These are phyloP conservation scores for Opeltia flavorubescens DNA, from an alignment of 495 filamentous ascomycete species.

Conservation along the genomic window DNA sequence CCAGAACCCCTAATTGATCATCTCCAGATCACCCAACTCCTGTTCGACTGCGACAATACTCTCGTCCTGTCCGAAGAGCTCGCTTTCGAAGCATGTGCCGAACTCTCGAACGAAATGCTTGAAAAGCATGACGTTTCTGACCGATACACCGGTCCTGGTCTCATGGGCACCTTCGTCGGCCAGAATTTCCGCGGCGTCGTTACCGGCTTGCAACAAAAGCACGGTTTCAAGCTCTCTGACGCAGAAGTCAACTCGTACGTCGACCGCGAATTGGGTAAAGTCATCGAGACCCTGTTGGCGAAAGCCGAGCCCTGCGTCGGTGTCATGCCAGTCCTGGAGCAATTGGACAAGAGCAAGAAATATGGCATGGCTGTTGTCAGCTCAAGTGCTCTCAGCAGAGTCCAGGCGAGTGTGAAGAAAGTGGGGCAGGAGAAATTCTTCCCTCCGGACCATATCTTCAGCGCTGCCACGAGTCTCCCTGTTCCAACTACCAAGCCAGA, in stretches of 20 bases:
- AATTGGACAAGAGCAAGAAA: conserved; percentile 43
- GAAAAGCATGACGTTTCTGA: conserved; percentile 45
- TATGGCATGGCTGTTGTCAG: conserved; percentile 76
- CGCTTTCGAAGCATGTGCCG: conserved; percentile 89
- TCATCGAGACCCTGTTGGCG: conserved; percentile 62
- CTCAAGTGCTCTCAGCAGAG: conserved; percentile 63
- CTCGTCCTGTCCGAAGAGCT: conserved; percentile 84
- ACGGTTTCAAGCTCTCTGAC: conserved; percentile 49
- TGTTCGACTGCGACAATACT: conserved; percentile 97
- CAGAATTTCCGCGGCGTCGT: conserved; percentile 96
- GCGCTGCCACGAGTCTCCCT: conserved; percentile 63
- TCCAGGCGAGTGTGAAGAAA: conserved; percentile 68
- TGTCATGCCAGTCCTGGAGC: conserved; percentile 51
- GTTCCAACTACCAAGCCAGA: conserved; percentile 83
- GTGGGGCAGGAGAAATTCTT: conserved; percentile 72
- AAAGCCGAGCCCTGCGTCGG: conserved; percentile 66
- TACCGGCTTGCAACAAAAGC: conserved; percentile 58
- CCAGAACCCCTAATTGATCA: background rate
- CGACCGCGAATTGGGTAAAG: conserved; percentile 62
- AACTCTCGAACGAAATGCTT: conserved; percentile 84
- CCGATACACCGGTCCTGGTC: conserved; percentile 65
- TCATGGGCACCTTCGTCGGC: conserved; percentile 83
- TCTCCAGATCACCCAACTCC: conserved; percentile 59
- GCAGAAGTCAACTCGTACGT: conserved; percentile 69
- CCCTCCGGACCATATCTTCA: conserved; percentile 58